Evolutionary conservation across 495 filamentous ascomycete species (phyloP).

Genomic region (Xylaria castorea): DNA sequence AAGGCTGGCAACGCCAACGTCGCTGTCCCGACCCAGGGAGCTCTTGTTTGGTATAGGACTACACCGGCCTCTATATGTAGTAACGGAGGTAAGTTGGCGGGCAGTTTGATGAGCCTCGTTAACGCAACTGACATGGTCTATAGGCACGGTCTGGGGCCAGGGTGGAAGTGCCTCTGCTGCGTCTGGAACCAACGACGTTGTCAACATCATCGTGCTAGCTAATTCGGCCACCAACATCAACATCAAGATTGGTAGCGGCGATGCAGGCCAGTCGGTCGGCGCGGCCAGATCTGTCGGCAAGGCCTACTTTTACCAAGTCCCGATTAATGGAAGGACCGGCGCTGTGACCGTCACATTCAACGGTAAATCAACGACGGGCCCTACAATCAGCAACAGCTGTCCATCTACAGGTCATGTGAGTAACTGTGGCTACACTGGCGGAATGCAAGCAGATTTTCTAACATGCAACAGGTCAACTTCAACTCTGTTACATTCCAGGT

Average conservation of each 20-base stretch:
- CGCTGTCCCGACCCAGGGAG: slow-evolving; percentile 53
- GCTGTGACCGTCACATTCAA: slow-evolving; percentile 58
- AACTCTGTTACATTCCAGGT: slow-evolving; percentile 50
- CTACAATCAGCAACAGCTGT: slow-evolving; percentile 55
- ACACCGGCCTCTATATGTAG: slow-evolving; percentile 42
- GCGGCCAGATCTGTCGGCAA: slow-evolving; percentile 40
- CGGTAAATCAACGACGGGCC: slow-evolving; percentile 54
- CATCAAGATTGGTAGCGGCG: slow-evolving; percentile 61
- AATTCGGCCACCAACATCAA: slow-evolving; percentile 45
- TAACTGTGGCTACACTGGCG: slow-evolving; percentile 19
- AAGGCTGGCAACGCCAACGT: slow-evolving; percentile 57
- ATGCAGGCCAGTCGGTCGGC: slow-evolving; percentile 47
- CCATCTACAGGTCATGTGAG: slow-evolving; percentile 56
- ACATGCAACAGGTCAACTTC: slow-evolving; percentile 47
- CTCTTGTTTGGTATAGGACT: slow-evolving; percentile 72
- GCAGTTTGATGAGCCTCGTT: slow-evolving; percentile 30
- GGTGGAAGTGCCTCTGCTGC: slow-evolving; percentile 49
- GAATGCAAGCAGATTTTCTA: slow-evolving; percentile 19
- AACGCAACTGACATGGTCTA: slow-evolving; percentile 23
- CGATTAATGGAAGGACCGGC: slow-evolving; percentile 58
- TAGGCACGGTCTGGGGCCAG: slow-evolving; percentile 55
- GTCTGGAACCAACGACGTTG: slow-evolving; percentile 50
- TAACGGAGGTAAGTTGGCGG: slow-evolving; percentile 50
- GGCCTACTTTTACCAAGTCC: slow-evolving; percentile 61
- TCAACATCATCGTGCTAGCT: slow-evolving; percentile 54